Percentiles rank a stretch among this genome's conserved stretches.
Conservation (phyloP, 179 eudicot species). For the Beta corolliflora region DNA sequence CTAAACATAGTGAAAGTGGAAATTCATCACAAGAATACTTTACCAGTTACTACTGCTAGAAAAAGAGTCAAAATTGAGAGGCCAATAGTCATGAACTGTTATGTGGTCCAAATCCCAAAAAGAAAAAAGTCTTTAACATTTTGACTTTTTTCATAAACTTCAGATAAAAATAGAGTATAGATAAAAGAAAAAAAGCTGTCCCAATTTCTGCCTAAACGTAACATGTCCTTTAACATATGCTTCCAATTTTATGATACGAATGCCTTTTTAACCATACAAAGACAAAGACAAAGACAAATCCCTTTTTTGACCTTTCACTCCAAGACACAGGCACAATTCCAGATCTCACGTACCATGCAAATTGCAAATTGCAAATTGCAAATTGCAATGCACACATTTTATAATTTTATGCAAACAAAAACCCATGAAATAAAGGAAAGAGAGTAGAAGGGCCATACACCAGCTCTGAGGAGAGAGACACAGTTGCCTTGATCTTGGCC, state of each 20-base stretch:
- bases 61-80: constrained; percentile 1
- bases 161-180: constrained; percentile 18
- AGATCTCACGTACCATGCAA: constrained; percentile 13
- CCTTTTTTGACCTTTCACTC: constrained; percentile 40
- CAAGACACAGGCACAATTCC: constrained; percentile 37
- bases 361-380: neutral
- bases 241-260: constrained; percentile 46
- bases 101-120: constrained; percentile 24
- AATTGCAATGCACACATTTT: neutral
- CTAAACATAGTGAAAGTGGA: no score
- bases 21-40: neutral
- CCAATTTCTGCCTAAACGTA: constrained; percentile 32
- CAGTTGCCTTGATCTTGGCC: constrained; percentile 97
- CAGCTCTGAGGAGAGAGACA: constrained; percentile 92
- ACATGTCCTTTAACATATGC: constrained; percentile 38
- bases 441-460: constrained; percentile 45
- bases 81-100: constrained; percentile 4
- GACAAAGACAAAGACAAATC: constrained; percentile 9
- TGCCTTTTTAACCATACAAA: constrained; percentile 27
- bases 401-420: neutral
- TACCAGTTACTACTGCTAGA: constrained; percentile 8
- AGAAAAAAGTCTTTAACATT: constrained; percentile 23
- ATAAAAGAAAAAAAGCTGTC: constrained; percentile 37
- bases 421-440: neutral
- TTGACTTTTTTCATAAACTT: constrained; percentile 35